Conservation (phyloP, 2,329 filamentous ascomycete species). For the Penicillium sp. region DNA sequence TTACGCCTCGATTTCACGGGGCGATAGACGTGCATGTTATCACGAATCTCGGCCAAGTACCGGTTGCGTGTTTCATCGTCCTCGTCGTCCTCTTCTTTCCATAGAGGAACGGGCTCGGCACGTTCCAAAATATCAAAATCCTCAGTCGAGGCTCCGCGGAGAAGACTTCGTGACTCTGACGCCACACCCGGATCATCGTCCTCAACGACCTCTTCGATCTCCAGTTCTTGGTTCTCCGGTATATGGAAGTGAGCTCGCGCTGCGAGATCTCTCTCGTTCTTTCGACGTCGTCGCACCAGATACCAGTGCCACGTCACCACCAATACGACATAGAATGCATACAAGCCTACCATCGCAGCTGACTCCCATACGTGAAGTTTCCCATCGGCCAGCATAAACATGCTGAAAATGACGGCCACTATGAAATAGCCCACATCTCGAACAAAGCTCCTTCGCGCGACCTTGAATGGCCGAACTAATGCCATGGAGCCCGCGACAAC, state of each 20-base stretch:
- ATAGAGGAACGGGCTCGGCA: slow-evolving; percentile 45
- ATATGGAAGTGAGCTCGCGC: slow-evolving; percentile 73
- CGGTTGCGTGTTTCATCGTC: slow-evolving; percentile 57
- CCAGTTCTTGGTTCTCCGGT: slow-evolving; percentile 58
- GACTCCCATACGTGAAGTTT: slow-evolving; percentile 86
- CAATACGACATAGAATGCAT: slow-evolving; percentile 81
- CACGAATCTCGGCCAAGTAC: slow-evolving; percentile 77
- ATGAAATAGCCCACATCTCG: slow-evolving; percentile 93
- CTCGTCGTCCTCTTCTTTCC: slow-evolving; percentile 54
- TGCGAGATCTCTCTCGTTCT: slow-evolving; percentile 65
- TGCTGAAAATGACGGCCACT: slow-evolving; percentile 78
- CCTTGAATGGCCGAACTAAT: slow-evolving; percentile 88
- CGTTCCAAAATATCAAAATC: slow-evolving; percentile 65
- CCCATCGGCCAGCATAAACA: slow-evolving; percentile 84
- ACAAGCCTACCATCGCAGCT: slow-evolving; percentile 83
- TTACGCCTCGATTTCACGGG: slow-evolving; percentile 64
- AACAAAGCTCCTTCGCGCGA: slow-evolving; percentile 84
- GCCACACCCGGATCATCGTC: slow-evolving; percentile 54
- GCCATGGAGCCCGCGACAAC: slow-evolving; percentile 98
- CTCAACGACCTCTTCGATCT: slow-evolving; percentile 56
- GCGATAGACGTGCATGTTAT: slow-evolving; percentile 85
- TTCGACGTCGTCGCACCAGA: slow-evolving; percentile 61
- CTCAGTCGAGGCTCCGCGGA: slow-evolving; percentile 53
- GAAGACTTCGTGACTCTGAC: slow-evolving; percentile 46
- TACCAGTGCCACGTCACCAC: slow-evolving; percentile 95